phyloP scores from a whole-genome alignment of 805 yeast species.

The Isabelozyma heimii region DNA sequence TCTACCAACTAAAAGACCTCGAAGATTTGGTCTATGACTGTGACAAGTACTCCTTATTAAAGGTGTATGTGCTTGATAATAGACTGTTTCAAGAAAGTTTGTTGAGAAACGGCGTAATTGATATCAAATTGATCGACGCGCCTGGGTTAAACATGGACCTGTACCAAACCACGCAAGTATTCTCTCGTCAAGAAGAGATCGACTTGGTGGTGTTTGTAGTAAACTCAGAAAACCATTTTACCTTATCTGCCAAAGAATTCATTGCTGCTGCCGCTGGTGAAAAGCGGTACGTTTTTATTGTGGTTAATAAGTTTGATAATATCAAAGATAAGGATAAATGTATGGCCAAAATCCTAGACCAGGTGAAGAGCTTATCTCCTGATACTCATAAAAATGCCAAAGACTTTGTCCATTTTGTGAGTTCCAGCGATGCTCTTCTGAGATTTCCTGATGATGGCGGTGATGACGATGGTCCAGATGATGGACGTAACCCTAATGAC shows the following conservation, averaged over 20 bases:
- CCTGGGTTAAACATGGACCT: slow-evolving; percentile 96
- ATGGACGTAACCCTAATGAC: slow-evolving; percentile 31
- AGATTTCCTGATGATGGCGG: slow-evolving; percentile 33
- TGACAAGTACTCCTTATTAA: slow-evolving; percentile 68
- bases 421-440: slow-evolving; percentile 52
- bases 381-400: slow-evolving; percentile 83
- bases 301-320: slow-evolving; percentile 87
- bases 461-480: slow-evolving; percentile 30
- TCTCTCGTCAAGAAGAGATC: slow-evolving; percentile 94
- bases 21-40: slow-evolving; percentile 70
- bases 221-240: slow-evolving; percentile 93
- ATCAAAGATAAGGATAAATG: slow-evolving; percentile 82
- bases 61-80: slow-evolving; percentile 78
- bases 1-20: slow-evolving; percentile 52
- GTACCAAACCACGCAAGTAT: slow-evolving; percentile 90
- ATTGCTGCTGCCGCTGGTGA: slow-evolving; percentile 88
- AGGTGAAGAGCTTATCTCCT: slow-evolving; percentile 81
- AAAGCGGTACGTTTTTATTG: slow-evolving; percentile 88
- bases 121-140: slow-evolving; percentile 90
- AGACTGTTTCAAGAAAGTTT: slow-evolving; percentile 68
- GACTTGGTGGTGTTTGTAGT: slow-evolving; percentile 96
- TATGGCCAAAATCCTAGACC: slow-evolving; percentile 71
- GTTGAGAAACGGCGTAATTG: slow-evolving; percentile 85
- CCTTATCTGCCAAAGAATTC: slow-evolving; percentile 91
- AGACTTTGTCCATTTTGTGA: slow-evolving; percentile 93